These are phyloP conservation scores for Tulasnella sp. DNA, from an alignment of 768 basidiomycete genomes.

Conservation along the genomic window DNA sequence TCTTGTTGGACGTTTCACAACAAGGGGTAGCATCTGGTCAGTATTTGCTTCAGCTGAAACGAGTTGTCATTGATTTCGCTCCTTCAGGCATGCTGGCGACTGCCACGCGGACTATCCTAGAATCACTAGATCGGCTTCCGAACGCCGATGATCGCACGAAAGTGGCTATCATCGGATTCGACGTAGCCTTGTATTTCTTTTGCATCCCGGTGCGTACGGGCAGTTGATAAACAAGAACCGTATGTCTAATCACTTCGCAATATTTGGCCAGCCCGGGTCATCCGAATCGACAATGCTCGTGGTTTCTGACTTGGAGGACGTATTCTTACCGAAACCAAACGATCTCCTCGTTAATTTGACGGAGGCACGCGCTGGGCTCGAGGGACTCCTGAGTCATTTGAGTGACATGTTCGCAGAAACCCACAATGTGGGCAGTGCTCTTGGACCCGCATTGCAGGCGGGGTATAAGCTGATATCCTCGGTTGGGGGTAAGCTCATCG, in stretches of 20 bases:
- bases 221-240: not conserved
- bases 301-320: constrained; percentile 91
- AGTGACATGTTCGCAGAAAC: constrained; percentile 99
- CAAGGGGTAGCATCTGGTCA: constrained; percentile 77
- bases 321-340: constrained; percentile 92
- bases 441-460: constrained; percentile 90
- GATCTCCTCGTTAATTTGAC: constrained; percentile 92
- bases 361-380: constrained; percentile 69
- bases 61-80: not conserved
- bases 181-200: constrained; percentile 92
- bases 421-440: constrained; percentile 79
- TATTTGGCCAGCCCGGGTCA: constrained; percentile 24
- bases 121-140: constrained; percentile 88
- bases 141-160: constrained; percentile 91
- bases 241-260: not conserved
- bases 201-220: constrained; percentile 60
- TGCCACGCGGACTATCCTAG: constrained; percentile 90
- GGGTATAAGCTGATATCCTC: constrained; percentile 92
- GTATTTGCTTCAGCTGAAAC: constrained; percentile 17
- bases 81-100: constrained; percentile 88
- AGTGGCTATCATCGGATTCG: constrained; percentile 83
- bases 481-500: constrained; percentile 90
- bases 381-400: constrained; percentile 66
- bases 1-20: constrained; percentile 94
- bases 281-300: constrained; percentile 88